Conservation (phyloP, 1,284 basidiomycete species). For the Rhodotorula sp. region DNA sequence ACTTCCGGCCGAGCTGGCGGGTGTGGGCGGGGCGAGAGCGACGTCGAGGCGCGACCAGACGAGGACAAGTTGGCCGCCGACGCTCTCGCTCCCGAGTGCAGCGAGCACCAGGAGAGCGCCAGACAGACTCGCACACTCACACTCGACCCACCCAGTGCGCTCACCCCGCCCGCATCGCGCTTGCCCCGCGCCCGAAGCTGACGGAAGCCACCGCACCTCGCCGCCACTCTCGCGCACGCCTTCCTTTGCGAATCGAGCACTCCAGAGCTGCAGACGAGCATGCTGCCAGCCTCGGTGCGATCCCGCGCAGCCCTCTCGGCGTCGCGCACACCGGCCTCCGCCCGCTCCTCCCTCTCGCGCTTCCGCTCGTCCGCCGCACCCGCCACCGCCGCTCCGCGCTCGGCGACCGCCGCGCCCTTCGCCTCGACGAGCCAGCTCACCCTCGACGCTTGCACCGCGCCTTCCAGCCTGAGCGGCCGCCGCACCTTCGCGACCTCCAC, state of each 20-base stretch:
- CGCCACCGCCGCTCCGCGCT: neutral
- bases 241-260: neutral
- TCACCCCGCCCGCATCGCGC: neutral
- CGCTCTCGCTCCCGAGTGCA: too few relatives aligned
- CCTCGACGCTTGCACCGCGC: neutral
- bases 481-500: neutral
- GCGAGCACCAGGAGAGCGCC: too few relatives aligned
- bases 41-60: too few relatives aligned
- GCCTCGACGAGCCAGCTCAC: constrained; percentile 1
- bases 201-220: neutral
- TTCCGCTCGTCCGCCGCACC: neutral
- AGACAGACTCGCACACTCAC: too few relatives aligned
- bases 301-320: constrained; percentile 5
- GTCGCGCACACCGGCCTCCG: neutral
- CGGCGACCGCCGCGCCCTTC: neutral
- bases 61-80: too few relatives aligned
- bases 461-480: neutral
- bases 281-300: constrained; percentile 4
- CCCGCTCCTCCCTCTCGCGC: neutral
- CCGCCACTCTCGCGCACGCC: too few relatives aligned
- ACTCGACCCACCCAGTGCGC: neutral
- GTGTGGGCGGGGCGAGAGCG: too few relatives aligned
- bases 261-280: neutral
- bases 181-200: neutral
- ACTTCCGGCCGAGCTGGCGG: too few relatives aligned